phyloP scores from a whole-genome alignment of 179 eudicot genomes.

The Silene coronaria region DNA sequence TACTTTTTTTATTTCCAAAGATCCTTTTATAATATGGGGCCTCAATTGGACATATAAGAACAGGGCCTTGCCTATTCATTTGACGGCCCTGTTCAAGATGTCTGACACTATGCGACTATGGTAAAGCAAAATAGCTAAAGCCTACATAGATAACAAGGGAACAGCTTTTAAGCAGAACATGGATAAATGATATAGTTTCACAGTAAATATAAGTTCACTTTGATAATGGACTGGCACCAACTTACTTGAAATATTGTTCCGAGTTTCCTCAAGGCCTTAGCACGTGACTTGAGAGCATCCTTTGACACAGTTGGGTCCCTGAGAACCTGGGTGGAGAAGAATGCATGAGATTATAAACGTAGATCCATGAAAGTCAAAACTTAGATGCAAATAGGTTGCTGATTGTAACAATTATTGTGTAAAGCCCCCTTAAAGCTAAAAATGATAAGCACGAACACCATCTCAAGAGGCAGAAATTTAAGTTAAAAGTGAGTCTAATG shows the following conservation, averaged over 20 bases:
- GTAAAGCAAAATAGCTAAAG: too few relatives aligned
- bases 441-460: background rate
- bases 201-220: background rate
- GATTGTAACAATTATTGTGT: background rate
- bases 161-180: too few relatives aligned
- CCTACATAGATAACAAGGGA: too few relatives aligned
- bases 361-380: background rate
- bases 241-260: slow-evolving; percentile 86
- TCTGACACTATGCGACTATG: too few relatives aligned
- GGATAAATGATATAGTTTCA: background rate
- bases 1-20: too few relatives aligned
- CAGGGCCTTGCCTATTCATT: too few relatives aligned
- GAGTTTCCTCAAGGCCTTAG: slow-evolving; percentile 77
- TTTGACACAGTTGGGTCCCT: slow-evolving; percentile 59
- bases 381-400: background rate
- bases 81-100: too few relatives aligned
- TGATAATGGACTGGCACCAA: background rate
- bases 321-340: slow-evolving; percentile 50
- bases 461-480: background rate
- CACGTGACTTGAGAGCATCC: slow-evolving; percentile 64
- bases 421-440: background rate
- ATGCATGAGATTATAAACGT: background rate
- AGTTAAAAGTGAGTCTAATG: background rate
- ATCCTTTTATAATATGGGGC: too few relatives aligned
- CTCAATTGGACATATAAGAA: too few relatives aligned